A percentile compares a stretch with the other conserved stretches of the same genome.
These are phyloP conservation scores for Andrographis paniculata DNA, from an alignment of 305 asterid genomes.

Conservation along the genomic window DNA sequence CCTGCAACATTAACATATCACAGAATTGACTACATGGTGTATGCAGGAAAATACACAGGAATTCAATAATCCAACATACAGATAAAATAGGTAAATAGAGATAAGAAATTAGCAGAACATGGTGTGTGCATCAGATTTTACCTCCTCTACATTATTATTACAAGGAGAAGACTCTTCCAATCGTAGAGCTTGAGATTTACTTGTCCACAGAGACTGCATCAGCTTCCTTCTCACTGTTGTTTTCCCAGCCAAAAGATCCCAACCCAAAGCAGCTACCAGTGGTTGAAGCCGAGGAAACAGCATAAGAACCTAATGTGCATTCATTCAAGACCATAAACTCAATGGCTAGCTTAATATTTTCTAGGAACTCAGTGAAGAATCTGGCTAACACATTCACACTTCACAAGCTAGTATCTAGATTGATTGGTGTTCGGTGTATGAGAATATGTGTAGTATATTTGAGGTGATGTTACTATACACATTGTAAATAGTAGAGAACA, in stretches of 20 bases:
- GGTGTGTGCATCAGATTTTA: conserved; percentile 26
- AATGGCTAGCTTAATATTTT: conserved; percentile 13
- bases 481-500: no score
- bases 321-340: conserved; percentile 16
- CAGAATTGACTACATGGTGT: neutral
- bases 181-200: conserved; percentile 86
- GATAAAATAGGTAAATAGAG: conserved; percentile 14
- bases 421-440: neutral
- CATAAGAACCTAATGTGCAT: conserved; percentile 53
- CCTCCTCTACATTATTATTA: conserved; percentile 69
- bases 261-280: conserved; percentile 90
- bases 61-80: conserved; percentile 15
- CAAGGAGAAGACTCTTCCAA: conserved; percentile 70
- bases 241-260: conserved; percentile 95
- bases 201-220: conserved; percentile 89
- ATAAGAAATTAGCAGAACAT: conserved; percentile 14
- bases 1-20: conserved; percentile 38
- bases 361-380: conserved; percentile 7
- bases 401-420: conserved; percentile 4
- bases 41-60: conserved; percentile 8
- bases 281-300: conserved; percentile 94
- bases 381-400: conserved; percentile 7
- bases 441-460: conserved; percentile 2
- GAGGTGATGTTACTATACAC: no score
- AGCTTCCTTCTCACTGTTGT: conserved; percentile 69